Conservation (phyloP, 2,329 filamentous ascomycete species). For the Furcasterigmium sp. region DNA sequence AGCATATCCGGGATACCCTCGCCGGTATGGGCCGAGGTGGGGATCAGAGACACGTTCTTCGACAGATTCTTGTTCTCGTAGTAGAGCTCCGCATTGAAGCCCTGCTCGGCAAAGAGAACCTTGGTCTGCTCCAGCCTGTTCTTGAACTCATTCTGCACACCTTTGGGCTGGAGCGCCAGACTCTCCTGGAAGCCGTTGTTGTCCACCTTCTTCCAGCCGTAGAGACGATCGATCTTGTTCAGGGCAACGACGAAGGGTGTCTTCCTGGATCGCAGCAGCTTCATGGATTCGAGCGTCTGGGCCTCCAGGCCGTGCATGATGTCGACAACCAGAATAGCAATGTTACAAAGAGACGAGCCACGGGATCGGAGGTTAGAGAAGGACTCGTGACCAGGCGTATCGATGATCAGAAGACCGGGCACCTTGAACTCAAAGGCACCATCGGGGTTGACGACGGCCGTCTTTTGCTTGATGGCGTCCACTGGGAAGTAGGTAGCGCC, state of each 20-base stretch:
- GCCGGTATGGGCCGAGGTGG: constrained; percentile 96
- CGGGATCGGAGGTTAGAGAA: constrained; percentile 97
- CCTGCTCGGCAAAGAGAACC: constrained; percentile 89
- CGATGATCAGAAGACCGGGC: constrained; percentile 91
- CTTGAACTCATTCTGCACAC: constrained; percentile 89
- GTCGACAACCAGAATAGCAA: constrained; percentile 97
- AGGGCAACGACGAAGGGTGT: constrained; percentile 98
- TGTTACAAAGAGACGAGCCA: constrained; percentile 98
- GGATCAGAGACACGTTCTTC: constrained; percentile 88
- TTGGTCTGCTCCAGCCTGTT: constrained; percentile 89
- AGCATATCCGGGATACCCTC: constrained; percentile 99
- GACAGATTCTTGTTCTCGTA: constrained; percentile 98
- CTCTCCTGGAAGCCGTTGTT: constrained; percentile 98
- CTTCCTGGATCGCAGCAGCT: constrained; percentile 82
- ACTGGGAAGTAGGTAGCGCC: constrained; percentile 99
- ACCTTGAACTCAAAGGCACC: constrained; percentile 94
- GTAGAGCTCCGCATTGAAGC: constrained; percentile 95
- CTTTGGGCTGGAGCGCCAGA: constrained; percentile 82
- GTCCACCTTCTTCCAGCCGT: constrained; percentile 97
- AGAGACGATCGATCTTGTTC: constrained; percentile 99
- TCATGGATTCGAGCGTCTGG: constrained; percentile 97
- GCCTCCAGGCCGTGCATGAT: constrained; percentile 99
- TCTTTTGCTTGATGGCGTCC: constrained; percentile 89
- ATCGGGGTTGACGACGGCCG: constrained; percentile 86
- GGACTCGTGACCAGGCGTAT: constrained; percentile 99